Conservation (phyloP, 2,329 filamentous ascomycete species). For the Phyllosticta capitalensis region DNA sequence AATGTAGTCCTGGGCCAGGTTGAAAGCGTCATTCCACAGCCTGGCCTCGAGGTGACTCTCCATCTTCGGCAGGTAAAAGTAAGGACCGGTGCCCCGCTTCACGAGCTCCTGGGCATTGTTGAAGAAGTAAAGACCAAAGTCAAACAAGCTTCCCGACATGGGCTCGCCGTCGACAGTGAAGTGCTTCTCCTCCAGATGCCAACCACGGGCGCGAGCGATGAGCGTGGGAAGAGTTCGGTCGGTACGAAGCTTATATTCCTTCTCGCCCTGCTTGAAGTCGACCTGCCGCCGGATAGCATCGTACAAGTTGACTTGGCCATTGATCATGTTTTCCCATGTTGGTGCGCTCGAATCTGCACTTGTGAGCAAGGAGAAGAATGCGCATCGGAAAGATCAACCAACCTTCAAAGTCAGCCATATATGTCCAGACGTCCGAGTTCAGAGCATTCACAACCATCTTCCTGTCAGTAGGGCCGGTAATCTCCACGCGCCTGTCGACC, state of each 20-base stretch:
- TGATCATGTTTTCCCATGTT: constrained; percentile 99
- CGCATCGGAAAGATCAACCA: constrained; percentile 23
- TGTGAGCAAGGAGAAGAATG: not conserved
- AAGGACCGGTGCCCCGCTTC: constrained; percentile 75
- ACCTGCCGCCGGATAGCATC: constrained; percentile 89
- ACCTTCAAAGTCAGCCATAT: constrained; percentile 99
- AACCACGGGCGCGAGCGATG: constrained; percentile 88
- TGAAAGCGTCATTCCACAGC: constrained; percentile 98
- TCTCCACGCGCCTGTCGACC: constrained; percentile 89
- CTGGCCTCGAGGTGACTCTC: constrained; percentile 94
- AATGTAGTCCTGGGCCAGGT: constrained; percentile 87
- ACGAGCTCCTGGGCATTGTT: constrained; percentile 90
- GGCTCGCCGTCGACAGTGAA: constrained; percentile 91
- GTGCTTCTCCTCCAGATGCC: constrained; percentile 98
- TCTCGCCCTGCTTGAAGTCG: constrained; percentile 90
- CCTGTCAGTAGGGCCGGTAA: constrained; percentile 90
- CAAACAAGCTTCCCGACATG: constrained; percentile 85
- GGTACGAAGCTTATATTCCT: constrained; percentile 95
- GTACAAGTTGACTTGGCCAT: constrained; percentile 94
- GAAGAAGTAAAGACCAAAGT: constrained; percentile 98
- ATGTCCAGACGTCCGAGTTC: constrained; percentile 95
- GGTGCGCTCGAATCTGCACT: constrained; percentile 77
- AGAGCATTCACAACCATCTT: constrained; percentile 99
- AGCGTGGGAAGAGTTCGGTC: constrained; percentile 81
- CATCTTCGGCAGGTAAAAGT: constrained; percentile 98